Base-by-base conservation (phyloP, 352 stramenopile genomes). In the Phytophthora megakarya region DNA sequence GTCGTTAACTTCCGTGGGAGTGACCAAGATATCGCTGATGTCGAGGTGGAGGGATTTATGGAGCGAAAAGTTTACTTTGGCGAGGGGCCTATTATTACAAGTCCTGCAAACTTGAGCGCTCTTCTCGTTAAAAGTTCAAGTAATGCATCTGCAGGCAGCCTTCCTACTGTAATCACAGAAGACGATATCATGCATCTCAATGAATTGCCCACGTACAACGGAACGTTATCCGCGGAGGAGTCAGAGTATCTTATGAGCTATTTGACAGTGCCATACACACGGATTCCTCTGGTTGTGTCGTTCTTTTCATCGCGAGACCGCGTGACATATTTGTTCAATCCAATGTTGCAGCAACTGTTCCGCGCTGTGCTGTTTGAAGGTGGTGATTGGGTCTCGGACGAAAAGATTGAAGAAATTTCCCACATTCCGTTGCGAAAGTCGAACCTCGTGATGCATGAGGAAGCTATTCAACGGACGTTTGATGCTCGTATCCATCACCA, bases 201-300 rank as follows among this genome's bases (percentile, higher is more conserved):
- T 30, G 89, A 98, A 37, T 68, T 99, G 30, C 97, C 98, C 5
- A 98, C 96, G 0, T 99, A 99, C 72, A 93, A 96, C 43, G 88
- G 96, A 42, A 97, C 97, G 21, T 77, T 99, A n/a, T 96, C 90
- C 12, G 86, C 94, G 19, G 94, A 98, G 52, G 97, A 99, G 65
- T 97, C 93, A 0, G 97, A 99, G 75, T 96, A 98, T 11, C 92
- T 99, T 53, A 90, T 99, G 58, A 97, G 98, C 67, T 99, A 99
- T 72, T 86, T 99, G 52, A 99, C 98, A 5, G 98, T 98, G 9
- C 98, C 98, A 26, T 99, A 99, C 66, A 93, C 98, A 26, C 74
- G 97, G 19, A 99, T 99, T 64, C 98, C 98, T 30, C 84, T 99
- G 5, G 88, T 99, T 26, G 72, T 98, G 9, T 94, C 98, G 42